These are phyloP conservation scores for Daldinia decipiens DNA, from an alignment of 495 filamentous ascomycete species.

Conservation along the genomic window DNA sequence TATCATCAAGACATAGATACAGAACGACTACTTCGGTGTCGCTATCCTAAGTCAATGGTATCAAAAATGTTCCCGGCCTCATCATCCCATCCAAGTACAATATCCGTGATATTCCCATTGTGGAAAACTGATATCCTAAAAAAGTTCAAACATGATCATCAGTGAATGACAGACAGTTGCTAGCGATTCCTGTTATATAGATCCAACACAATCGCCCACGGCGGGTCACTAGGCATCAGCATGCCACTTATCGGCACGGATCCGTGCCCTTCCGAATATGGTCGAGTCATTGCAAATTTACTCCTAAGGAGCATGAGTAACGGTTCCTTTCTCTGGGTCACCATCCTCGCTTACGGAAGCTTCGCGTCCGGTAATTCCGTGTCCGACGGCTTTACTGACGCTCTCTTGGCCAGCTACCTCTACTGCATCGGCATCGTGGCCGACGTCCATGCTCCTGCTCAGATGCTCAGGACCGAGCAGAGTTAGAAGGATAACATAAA, in stretches of 20 bases:
- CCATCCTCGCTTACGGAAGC: constrained; percentile 38
- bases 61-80: constrained; percentile 17
- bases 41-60: constrained; percentile 27
- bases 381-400: constrained; percentile 39
- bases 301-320: constrained; percentile 29
- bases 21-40: constrained; percentile 16
- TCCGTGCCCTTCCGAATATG: background rate
- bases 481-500: constrained; percentile 78
- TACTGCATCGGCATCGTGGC: constrained; percentile 70
- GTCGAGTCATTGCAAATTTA: background rate
- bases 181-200: background rate
- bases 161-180: background rate
- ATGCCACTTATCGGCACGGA: background rate
- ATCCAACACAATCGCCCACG: background rate
- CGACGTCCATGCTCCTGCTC: constrained; percentile 70
- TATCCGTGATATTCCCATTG: background rate
- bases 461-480: constrained; percentile 81
- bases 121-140: constrained; percentile 12
- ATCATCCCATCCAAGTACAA: constrained; percentile 13
- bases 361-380: constrained; percentile 12
- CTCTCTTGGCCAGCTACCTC: constrained; percentile 59
- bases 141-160: constrained; percentile 1
- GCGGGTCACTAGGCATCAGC: background rate
- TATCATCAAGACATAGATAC: constrained; percentile 17
- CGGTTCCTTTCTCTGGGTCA: constrained; percentile 44